Percentiles rank a stretch among this genome's conserved stretches.
These are phyloP conservation scores for Saitozyma sp. DNA, from an alignment of 768 basidiomycete species.

Conservation along the genomic window DNA sequence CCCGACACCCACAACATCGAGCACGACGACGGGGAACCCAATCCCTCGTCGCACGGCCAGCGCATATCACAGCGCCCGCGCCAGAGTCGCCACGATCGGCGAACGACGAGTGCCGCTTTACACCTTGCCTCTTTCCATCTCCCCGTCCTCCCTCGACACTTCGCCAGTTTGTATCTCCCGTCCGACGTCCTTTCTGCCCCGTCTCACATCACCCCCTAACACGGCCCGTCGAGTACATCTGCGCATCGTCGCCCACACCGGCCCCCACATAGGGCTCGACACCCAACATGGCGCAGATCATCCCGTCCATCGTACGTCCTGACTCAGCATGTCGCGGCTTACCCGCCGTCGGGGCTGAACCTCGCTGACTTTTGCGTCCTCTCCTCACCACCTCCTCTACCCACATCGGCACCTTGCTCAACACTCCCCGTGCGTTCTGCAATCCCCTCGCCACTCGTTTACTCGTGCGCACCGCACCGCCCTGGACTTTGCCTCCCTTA, in stretches of 20 bases:
- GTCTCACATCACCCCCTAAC: no score
- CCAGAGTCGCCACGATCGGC: no score
- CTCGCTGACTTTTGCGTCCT: constrained; percentile 18
- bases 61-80: no score
- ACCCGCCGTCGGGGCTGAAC: constrained; percentile 34
- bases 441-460: not conserved
- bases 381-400: constrained; percentile 1
- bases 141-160: no score
- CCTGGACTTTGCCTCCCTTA: no score
- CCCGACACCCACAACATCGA: no score
- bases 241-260: not conserved
- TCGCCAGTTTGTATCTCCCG: no score
- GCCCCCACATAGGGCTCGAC: not conserved
- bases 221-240: not conserved
- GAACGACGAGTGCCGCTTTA: no score
- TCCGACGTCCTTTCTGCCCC: not conserved
- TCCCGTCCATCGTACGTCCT: constrained; percentile 47
- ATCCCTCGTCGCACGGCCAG: no score
- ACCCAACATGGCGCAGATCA: constrained; percentile 48
- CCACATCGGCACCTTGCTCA: not conserved
- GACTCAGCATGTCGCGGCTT: constrained; percentile 11
- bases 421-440: not conserved
- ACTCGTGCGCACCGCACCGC: no score
- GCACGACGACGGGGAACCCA: no score
- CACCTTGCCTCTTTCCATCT: no score